Evolutionary conservation across 2,329 filamentous ascomycete species (phyloP).

Genomic region (Pseudogymnoascus sp.): DNA sequence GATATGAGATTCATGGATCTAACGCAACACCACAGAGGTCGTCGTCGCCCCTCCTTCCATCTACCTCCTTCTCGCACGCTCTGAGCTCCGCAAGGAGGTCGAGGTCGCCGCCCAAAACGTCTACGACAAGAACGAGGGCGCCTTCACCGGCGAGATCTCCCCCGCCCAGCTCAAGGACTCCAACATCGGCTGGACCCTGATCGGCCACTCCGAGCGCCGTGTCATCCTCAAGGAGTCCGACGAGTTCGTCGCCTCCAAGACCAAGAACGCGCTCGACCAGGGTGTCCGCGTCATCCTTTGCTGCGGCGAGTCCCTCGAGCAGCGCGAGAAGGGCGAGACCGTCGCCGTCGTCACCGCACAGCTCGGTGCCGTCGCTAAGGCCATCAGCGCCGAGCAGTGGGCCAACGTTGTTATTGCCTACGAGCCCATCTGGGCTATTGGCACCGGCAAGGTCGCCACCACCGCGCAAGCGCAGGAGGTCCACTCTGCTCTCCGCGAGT

Average conservation of each 20-base stretch:
- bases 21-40: conserved; percentile 57
- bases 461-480: conserved; percentile 90
- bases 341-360: conserved; percentile 79
- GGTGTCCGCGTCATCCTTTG: conserved; percentile 91
- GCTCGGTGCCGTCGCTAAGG: conserved; percentile 71
- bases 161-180: conserved; percentile 84
- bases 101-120: conserved; percentile 94
- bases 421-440: conserved; percentile 95
- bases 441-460: conserved; percentile 87
- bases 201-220: conserved; percentile 92
- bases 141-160: conserved; percentile 94
- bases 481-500: conserved; percentile 82
- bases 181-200: conserved; percentile 80
- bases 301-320: conserved; percentile 91
- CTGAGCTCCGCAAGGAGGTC: conserved; percentile 66
- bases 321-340: conserved; percentile 79
- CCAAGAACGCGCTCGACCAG: conserved; percentile 81
- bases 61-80: conserved; percentile 81
- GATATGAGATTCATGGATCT: not conserved
- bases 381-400: conserved; percentile 69
- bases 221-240: conserved; percentile 83
- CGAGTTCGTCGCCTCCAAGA: conserved; percentile 82
- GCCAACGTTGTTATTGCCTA: conserved; percentile 92
- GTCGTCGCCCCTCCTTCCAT: conserved; percentile 86
- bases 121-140: conserved; percentile 92